Evolutionary conservation across 768 basidiomycete species (phyloP).

Genomic region (Hortiboletus campestris): DNA sequence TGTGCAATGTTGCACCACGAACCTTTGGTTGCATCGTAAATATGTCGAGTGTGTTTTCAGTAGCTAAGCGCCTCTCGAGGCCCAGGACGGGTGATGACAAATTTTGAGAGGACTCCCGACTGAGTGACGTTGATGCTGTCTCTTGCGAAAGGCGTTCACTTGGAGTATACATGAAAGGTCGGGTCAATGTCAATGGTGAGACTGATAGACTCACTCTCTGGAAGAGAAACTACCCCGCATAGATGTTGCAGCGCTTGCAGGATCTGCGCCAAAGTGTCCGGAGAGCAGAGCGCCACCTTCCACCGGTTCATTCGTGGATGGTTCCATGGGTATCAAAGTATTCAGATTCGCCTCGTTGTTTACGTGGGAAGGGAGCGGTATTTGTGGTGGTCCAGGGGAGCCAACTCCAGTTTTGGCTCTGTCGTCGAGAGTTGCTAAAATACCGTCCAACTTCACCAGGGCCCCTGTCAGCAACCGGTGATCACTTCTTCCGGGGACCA

Average conservation of each 20-base stretch:
- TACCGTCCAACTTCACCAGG: slow-evolving; percentile 70
- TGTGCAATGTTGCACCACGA: slow-evolving; percentile 6
- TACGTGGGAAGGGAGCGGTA: not conserved
- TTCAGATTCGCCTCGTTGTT: not conserved
- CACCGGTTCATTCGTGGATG: not conserved
- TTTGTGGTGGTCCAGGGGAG: not conserved
- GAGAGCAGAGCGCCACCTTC: slow-evolving; percentile 14
- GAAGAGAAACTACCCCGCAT: slow-evolving; percentile 51
- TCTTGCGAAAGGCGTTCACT: slow-evolving; percentile 64
- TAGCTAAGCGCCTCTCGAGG: slow-evolving; percentile 76
- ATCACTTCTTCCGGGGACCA: slow-evolving; percentile 82
- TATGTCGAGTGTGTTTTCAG: slow-evolving; percentile 81
- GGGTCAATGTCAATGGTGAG: not conserved
- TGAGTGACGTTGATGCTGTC: slow-evolving; percentile 52
- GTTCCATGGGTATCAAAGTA: not conserved
- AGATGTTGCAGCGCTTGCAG: slow-evolving; percentile 52
- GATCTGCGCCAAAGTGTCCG: slow-evolving; percentile 21
- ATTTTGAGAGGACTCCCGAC: slow-evolving; percentile 50
- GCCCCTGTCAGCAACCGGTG: slow-evolving; percentile 78
- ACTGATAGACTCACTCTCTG: slow-evolving; percentile 46
- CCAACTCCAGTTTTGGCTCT: slow-evolving; percentile 44
- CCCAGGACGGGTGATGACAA: slow-evolving; percentile 63
- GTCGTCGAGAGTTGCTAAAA: slow-evolving; percentile 67
- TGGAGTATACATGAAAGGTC: slow-evolving; percentile 8
- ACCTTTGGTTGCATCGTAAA: slow-evolving; percentile 96